These are phyloP conservation scores for Metschnikowia henanensis DNA, from an alignment of 805 yeast genomes.

Conservation along the genomic window DNA sequence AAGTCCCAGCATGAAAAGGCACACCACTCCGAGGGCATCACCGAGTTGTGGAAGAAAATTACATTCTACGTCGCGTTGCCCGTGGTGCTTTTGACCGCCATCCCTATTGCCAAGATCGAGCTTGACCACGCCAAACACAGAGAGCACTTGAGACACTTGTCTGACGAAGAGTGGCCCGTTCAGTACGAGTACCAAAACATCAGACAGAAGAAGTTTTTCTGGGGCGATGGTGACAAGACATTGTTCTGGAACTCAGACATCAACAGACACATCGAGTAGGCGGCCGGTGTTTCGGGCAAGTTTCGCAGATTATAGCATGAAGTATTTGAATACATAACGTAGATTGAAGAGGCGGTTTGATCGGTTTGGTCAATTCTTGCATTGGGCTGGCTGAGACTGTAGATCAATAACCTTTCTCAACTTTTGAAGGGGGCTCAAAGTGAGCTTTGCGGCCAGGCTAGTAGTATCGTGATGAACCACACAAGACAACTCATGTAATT, in stretches of 20 bases:
- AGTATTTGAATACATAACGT: background rate
- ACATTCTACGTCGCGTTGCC: conserved; percentile 81
- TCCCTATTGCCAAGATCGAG: conserved; percentile 82
- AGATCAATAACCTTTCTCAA: no score
- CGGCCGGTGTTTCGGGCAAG: background rate
- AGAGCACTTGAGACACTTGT: conserved; percentile 65
- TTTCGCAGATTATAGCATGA: background rate
- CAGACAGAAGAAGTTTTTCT: conserved; percentile 86
- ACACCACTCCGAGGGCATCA: conserved; percentile 78
- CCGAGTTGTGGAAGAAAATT: conserved; percentile 83
- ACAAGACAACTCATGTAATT: no score
- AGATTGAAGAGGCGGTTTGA: no score
- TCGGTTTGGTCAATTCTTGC: no score
- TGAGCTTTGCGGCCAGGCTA: no score
- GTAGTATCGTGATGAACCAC: no score
- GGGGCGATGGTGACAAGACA: conserved; percentile 99
- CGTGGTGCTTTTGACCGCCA: conserved; percentile 70
- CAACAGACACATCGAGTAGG: conserved; percentile 73
- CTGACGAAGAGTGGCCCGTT: conserved; percentile 91
- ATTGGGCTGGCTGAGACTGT: background rate
- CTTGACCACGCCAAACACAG: conserved; percentile 89
- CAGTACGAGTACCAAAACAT: conserved; percentile 91
- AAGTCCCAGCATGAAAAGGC: conserved; percentile 60
- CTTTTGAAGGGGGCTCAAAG: no score
- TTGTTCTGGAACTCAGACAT: conserved; percentile 93